A percentile compares a stretch with the other conserved stretches of the same genome.
phyloP scores from a whole-genome alignment of 73 alveolate genomes.

The Effrenium voratum region DNA sequence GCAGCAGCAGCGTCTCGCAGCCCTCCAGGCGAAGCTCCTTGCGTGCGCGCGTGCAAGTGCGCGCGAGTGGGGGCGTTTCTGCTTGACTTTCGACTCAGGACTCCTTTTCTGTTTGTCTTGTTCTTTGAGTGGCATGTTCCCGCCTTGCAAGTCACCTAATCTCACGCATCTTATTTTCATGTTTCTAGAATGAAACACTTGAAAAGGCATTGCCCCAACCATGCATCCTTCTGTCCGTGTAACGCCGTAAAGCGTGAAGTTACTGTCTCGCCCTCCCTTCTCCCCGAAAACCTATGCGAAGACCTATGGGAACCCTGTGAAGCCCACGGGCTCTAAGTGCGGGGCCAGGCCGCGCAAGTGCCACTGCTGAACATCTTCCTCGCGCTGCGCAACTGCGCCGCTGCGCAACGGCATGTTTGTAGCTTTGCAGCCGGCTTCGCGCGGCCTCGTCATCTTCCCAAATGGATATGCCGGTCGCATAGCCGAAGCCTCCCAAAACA shows the following conservation, averaged over 20 bases:
- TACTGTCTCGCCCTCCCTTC: neutral
- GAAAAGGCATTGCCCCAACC: too few relatives aligned
- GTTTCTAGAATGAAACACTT: too few relatives aligned
- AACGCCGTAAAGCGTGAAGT: too few relatives aligned
- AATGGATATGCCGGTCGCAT: neutral
- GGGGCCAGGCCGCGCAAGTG: conserved; percentile 45
- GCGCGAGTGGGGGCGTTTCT: too few relatives aligned
- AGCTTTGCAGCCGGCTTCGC: neutral
- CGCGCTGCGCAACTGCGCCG: neutral
- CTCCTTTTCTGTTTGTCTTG: too few relatives aligned
- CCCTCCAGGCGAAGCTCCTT: conserved; percentile 66
- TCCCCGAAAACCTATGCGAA: neutral
- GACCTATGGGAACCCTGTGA: neutral
- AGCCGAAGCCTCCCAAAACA: conserved; percentile 33
- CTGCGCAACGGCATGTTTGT: neutral
- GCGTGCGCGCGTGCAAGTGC: neutral
- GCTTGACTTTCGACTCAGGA: too few relatives aligned
- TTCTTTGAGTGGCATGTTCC: too few relatives aligned
- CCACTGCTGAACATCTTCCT: conserved; percentile 68
- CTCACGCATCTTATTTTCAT: too few relatives aligned
- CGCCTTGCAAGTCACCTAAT: too few relatives aligned
- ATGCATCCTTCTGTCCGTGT: too few relatives aligned
- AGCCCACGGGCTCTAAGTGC: neutral
- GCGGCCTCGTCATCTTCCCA: conserved; percentile 77
- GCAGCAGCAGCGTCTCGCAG: conserved; percentile 8